Evolutionary conservation across 306 rosid species (phyloP), one percentile per base, ranked within the genome.

Genomic region (Carpinus viminea): DNA sequence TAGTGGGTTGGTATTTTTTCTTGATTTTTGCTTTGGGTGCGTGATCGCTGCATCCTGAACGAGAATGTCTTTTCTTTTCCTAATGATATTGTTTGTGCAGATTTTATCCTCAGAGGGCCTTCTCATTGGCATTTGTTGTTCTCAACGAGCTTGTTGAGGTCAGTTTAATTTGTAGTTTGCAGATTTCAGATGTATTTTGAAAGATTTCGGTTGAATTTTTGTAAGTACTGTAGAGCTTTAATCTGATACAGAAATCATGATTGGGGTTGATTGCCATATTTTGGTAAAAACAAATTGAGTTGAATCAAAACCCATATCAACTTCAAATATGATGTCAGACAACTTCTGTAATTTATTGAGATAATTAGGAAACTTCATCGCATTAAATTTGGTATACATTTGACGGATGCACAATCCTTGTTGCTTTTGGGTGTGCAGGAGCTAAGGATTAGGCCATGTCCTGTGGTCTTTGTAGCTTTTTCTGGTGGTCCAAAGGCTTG

Each of bases 401-500:
- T 79, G 73, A 66, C 70, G 72, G 46, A 60, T 53, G 45, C 79
- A 55, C 28, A 20, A 2, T 72, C 60, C 18, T 43, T 28, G 69
- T 47, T 6, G 13, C 55, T 70, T 78, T 80, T 90, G 75, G 81
- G 79, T 70, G 41, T 81, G 77, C 91, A 95, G 99, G 97, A 89
- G 86, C 91, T 95, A 62, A 85, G 88, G 82, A 73, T 77, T 56
- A 91, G 81, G 83, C 83, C 88, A 77, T 86, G 93, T 56, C 98
- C 99, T 60, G 81, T 93, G 73, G 98, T 95, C 41, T 93, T 95
- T 90, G 94, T 84, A 41, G 83, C 90, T 41, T 87, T 91, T 77
- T 93, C 97, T 77, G 97, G 93, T 78, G 98, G 97, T 4, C 88
- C 99, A 16, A 91, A 93, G 86, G 97, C 99, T 47, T 91, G 94